phyloP scores from a whole-genome alignment of 495 filamentous ascomycete species.

The Amniculicola lignicola region DNA sequence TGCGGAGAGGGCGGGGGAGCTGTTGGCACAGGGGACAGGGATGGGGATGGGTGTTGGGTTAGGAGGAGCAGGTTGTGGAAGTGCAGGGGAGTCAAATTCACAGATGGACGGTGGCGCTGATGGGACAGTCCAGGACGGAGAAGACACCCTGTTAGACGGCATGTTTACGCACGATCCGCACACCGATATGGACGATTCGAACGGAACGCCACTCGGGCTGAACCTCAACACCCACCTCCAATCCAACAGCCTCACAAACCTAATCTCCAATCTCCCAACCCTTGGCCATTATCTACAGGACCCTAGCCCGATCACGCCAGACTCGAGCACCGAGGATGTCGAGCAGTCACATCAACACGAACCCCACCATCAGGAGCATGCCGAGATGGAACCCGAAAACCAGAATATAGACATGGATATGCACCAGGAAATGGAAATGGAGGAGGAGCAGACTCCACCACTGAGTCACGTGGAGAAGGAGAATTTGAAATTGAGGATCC shows the following conservation, averaged over 20 bases:
- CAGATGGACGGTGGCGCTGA: not conserved
- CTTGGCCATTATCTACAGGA: too few species aligned
- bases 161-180: not conserved
- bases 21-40: not conserved
- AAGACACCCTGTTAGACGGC: not conserved
- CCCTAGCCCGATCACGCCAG: not conserved
- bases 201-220: too few species aligned
- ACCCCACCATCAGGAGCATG: not conserved
- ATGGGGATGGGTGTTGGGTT: too few species aligned
- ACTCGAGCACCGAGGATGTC: not conserved
- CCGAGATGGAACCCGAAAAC: not conserved
- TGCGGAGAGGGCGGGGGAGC: not conserved
- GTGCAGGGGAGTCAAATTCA: too few species aligned
- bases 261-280: not conserved
- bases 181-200: too few species aligned
- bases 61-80: too few species aligned
- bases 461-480: constrained; percentile 13
- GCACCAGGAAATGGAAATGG: too few species aligned
- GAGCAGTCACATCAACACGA: not conserved
- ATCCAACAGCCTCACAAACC: not conserved
- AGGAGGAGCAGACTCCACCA: not conserved
- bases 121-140: not conserved
- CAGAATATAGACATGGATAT: too few species aligned
- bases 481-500: constrained; percentile 14
- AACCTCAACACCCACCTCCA: not conserved